Conservation (phyloP, 495 filamentous ascomycete species). For the Hypoxylon rickii region DNA sequence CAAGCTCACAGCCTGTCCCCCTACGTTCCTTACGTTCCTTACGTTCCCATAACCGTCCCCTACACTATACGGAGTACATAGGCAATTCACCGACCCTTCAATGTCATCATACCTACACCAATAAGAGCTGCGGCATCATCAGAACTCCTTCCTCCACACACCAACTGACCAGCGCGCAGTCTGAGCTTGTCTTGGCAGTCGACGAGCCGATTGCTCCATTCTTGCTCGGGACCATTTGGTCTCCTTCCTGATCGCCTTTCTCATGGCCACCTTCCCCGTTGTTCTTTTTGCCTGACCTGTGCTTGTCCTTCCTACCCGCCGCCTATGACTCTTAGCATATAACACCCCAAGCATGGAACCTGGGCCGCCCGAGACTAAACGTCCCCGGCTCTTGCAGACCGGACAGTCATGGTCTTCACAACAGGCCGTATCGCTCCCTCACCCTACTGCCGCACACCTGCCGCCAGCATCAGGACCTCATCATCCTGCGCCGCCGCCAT, state of each 20-base stretch:
- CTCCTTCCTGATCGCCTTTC: conserved; percentile 41
- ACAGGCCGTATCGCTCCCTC: conserved; percentile 51
- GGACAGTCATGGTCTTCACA: conserved; percentile 51
- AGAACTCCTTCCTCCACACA: conserved; percentile 37
- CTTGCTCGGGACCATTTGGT: conserved; percentile 30
- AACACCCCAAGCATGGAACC: conserved; percentile 55
- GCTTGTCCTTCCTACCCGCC: conserved; percentile 34
- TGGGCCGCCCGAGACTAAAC: conserved; percentile 53
- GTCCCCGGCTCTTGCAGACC: conserved; percentile 50
- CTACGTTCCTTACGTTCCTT: not conserved
- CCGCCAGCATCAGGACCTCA: conserved; percentile 44
- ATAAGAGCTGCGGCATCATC: conserved; percentile 38
- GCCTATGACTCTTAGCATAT: conserved; percentile 46
- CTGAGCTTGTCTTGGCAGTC: conserved; percentile 37
- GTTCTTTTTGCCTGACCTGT: conserved; percentile 46
- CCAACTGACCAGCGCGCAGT: conserved; percentile 38
- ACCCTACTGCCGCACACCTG: conserved; percentile 49
- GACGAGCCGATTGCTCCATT: conserved; percentile 36
- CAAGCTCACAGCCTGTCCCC: conserved; percentile 29
- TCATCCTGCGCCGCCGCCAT: conserved; percentile 47
- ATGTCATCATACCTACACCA: conserved; percentile 38
- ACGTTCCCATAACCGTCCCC: conserved; percentile 6
- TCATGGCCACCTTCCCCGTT: conserved; percentile 46
- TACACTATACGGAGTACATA: conserved; percentile 24
- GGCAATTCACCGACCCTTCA: conserved; percentile 37